Evolutionary conservation across 441 rosid genomes (phyloP).

Genomic region (Oxalis stricta): DNA sequence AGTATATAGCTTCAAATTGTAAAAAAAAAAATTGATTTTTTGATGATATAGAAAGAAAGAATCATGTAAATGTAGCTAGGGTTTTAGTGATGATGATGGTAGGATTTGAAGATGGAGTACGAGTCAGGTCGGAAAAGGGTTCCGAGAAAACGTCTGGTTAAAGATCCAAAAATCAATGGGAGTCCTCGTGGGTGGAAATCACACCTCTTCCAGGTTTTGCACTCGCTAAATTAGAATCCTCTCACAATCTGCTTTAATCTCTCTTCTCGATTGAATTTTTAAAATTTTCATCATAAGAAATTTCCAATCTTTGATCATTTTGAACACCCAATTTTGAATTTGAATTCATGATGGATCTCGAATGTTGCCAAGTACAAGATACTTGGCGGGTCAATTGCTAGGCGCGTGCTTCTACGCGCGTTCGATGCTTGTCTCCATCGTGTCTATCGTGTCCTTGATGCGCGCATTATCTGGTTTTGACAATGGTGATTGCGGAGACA

Average conservation of each 20-base stretch:
- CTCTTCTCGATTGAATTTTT: constrained; percentile 5
- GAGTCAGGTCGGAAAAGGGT: constrained; percentile 25
- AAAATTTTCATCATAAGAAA: too few species aligned
- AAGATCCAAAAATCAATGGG: constrained; percentile 49
- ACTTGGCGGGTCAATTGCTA: constrained; percentile 23
- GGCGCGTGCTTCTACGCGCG: constrained; percentile 34
- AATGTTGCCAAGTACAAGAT: constrained; percentile 27
- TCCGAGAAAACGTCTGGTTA: constrained; percentile 53
- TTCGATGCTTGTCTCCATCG: constrained; percentile 19
- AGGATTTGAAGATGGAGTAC: constrained; percentile 14
- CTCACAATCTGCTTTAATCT: too few species aligned
- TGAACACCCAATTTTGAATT: not conserved
- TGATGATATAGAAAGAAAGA: too few species aligned
- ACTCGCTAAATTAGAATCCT: constrained; percentile 57
- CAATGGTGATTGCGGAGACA: constrained; percentile 10
- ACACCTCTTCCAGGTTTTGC: constrained; percentile 80
- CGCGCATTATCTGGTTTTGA: constrained; percentile 17
- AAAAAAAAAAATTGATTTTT: too few species aligned
- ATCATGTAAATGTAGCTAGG: constrained; percentile 14
- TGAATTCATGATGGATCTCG: constrained; percentile 38
- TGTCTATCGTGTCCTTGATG: constrained; percentile 29
- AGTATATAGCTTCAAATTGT: too few species aligned
- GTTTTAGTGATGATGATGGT: not conserved
- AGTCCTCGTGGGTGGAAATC: constrained; percentile 85
- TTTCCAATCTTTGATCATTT: too few species aligned